Evolutionary conservation across 805 yeast species (phyloP).

Genomic region (Yarrowia osloensis): DNA sequence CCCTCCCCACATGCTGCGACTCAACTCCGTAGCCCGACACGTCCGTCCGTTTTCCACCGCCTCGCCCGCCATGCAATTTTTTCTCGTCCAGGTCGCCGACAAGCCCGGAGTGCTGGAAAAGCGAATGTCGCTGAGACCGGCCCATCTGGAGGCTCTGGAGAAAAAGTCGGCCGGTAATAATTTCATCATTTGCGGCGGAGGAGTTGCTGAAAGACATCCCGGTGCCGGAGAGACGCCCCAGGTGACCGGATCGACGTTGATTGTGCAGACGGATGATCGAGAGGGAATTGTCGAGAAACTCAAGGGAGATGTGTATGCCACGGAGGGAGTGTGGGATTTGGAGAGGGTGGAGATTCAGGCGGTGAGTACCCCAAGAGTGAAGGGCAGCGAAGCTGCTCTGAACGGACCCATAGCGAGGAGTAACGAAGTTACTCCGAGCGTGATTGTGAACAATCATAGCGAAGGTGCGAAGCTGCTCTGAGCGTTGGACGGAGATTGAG

Average conservation of each 20-base stretch:
- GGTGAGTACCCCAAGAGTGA: constrained; percentile 36
- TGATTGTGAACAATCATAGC: too few relatives aligned
- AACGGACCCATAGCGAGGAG: not conserved
- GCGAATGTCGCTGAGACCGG: constrained; percentile 46
- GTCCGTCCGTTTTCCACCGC: constrained; percentile 5
- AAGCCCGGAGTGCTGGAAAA: constrained; percentile 53
- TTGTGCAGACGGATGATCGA: constrained; percentile 61
- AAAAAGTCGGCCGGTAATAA: constrained; percentile 42
- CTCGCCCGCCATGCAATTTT: constrained; percentile 49
- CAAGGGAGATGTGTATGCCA: constrained; percentile 62
- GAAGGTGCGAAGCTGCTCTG: not conserved
- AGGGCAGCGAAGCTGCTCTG: not conserved
- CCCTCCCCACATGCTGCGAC: constrained; percentile 4
- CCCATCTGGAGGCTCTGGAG: constrained; percentile 45
- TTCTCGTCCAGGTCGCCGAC: constrained; percentile 67
- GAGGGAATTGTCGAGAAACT: constrained; percentile 67
- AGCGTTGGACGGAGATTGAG: too few relatives aligned
- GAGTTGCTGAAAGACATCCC: constrained; percentile 46
- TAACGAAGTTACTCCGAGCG: too few relatives aligned
- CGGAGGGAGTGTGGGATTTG: constrained; percentile 75
- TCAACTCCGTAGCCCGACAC: constrained; percentile 7
- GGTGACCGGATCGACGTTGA: constrained; percentile 70
- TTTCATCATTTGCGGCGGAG: constrained; percentile 46
- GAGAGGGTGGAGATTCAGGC: constrained; percentile 63
- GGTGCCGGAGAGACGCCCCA: constrained; percentile 38